Evolutionary conservation across 805 yeast genomes (phyloP), one percentile per base, ranked within the genome.

Genomic region (Kazachstania taianensis): DNA sequence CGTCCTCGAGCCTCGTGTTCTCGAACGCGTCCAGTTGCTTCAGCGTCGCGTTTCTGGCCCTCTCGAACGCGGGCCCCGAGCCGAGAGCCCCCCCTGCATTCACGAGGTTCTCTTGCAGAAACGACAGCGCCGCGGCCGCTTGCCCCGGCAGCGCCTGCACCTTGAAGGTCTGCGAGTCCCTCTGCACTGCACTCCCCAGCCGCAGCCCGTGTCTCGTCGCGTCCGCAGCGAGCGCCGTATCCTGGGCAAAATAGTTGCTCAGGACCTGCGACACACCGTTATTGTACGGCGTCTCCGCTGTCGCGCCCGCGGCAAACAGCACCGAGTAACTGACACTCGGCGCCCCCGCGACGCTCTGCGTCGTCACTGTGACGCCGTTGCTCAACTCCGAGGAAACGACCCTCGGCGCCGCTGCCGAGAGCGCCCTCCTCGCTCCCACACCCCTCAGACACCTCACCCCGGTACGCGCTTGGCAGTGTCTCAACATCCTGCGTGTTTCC

Each of bases 221-320:
- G n/a, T n/a, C n/a, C n/a, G n/a, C n/a, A n/a, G n/a, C n/a, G n/a
- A n/a, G n/a, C n/a, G n/a, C n/a, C n/a, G n/a, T n/a, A n/a, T n/a
- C n/a, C n/a, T n/a, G n/a, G n/a, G n/a, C n/a, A n/a, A n/a, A n/a
- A n/a, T n/a, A n/a, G n/a, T n/a, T n/a, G n/a, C n/a, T n/a, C n/a
- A n/a, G n/a, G n/a, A n/a, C n/a, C 43, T 79, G 72, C 37, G 89
- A 73, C 36, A 78, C 75, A 73, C 94, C 94, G 49, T 82, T 81
- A 67, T 77, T 79, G 73, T 75, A 81, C 30, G 83, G 69, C 62
- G 78, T 81, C 62, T 82, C 94, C 36, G 81, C 61, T 58, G 86
- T 68, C 33, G 89, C 75, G 59, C 94, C 94, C 35, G 86, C 81
- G 47, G 79, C 59, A 79, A 61, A 61, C 92, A 89, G 47, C 79